These are phyloP conservation scores for Capillidium rhysosporum DNA, from an alignment of 371 early-diverging fungal genomes.

Conservation along the genomic window DNA sequence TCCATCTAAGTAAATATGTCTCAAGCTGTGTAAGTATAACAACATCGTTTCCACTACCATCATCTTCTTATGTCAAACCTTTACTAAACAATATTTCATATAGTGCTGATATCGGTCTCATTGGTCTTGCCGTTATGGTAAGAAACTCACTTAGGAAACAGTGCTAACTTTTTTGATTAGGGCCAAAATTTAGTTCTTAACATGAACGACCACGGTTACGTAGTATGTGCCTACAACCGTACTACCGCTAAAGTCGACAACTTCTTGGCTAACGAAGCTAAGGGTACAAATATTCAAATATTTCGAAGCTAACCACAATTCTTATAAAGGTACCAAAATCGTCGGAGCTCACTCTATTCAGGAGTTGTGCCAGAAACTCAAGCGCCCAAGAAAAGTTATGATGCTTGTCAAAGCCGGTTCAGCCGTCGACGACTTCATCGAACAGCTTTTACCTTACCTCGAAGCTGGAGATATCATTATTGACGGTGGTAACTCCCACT, in stretches of 20 bases:
- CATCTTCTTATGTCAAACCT: not conserved
- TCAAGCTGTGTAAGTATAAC: constrained; percentile 6
- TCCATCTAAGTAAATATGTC: constrained; percentile 1
- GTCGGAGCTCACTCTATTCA: constrained; percentile 84
- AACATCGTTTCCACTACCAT: not conserved
- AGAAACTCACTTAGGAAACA: constrained; percentile 5
- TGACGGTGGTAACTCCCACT: constrained; percentile 99
- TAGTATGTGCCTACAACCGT: constrained; percentile 91
- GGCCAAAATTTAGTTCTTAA: constrained; percentile 97
- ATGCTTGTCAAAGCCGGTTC: constrained; percentile 93
- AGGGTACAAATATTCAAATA: constrained; percentile 29
- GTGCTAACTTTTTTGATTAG: constrained; percentile 18
- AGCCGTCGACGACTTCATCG: constrained; percentile 92
- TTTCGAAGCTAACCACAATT: not conserved
- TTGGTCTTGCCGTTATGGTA: constrained; percentile 99
- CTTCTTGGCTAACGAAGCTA: constrained; percentile 89
- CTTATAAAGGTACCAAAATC: constrained; percentile 73
- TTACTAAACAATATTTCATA: not conserved
- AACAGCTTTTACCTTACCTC: constrained; percentile 62
- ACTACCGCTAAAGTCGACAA: constrained; percentile 87
- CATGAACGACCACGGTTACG: constrained; percentile 93
- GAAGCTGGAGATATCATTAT: constrained; percentile 92
- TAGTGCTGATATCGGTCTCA: constrained; percentile 97
- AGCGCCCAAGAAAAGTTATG: constrained; percentile 90
- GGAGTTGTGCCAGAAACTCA: constrained; percentile 81